A percentile compares a stretch with the other conserved stretches of the same genome.
These are phyloP conservation scores for Nemania sp. DNA, from an alignment of 2,329 filamentous ascomycete genomes.

Conservation along the genomic window DNA sequence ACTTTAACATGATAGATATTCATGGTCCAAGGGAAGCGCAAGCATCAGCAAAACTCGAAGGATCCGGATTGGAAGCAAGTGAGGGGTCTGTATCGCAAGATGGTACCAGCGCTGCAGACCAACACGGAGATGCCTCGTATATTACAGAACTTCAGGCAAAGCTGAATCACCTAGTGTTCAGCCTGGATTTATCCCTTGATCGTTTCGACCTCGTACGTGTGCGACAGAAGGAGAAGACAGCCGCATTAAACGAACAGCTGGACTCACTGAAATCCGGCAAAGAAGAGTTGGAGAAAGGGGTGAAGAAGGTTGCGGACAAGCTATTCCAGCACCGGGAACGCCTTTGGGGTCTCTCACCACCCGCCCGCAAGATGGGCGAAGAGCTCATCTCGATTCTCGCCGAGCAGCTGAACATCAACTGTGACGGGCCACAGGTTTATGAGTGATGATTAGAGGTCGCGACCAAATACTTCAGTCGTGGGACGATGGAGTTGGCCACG, in stretches of 20 bases:
- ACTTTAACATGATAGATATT: slow-evolving; percentile 11
- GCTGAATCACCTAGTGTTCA: too few species aligned
- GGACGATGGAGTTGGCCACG: too few species aligned
- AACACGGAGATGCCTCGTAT: slow-evolving; percentile 5
- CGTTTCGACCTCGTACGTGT: slow-evolving; percentile 1
- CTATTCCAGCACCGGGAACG: slow-evolving; percentile 7
- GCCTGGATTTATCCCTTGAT: too few species aligned
- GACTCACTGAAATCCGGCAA: neutral
- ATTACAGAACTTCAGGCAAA: slow-evolving; percentile 15
- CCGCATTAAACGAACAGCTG: neutral
- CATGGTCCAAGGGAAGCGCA: neutral
- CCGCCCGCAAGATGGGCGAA: slow-evolving; percentile 14
- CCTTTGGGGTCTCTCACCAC: slow-evolving; percentile 9
- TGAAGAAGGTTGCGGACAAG: neutral
- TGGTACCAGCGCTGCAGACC: neutral
- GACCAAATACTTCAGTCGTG: too few species aligned
- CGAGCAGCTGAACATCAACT: neutral
- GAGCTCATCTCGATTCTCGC: slow-evolving; percentile 10
- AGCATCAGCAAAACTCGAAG: too few species aligned
- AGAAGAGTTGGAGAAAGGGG: neutral
- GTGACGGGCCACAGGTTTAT: slow-evolving; percentile 1
- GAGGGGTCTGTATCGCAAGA: neutral
- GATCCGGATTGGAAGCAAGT: neutral
- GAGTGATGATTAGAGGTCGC: too few species aligned
- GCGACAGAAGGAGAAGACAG: neutral